Evolutionary conservation across 2,329 filamentous ascomycete genomes (phyloP), one percentile per base, ranked within the genome.

Genomic region (Colletotrichum cereale): DNA sequence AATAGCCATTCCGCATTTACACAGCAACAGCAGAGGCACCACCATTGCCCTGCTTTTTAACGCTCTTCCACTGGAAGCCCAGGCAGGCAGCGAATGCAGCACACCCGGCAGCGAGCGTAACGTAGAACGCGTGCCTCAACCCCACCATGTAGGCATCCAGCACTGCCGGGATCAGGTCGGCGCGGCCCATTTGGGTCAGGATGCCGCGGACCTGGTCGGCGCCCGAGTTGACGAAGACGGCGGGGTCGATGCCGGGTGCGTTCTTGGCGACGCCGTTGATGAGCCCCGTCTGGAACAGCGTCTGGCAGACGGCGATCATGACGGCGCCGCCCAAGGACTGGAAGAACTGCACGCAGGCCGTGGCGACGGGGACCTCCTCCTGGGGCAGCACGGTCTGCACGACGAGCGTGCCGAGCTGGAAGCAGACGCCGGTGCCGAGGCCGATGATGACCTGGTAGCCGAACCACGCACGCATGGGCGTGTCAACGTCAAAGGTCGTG

Each of bases 251-350:
- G n/a, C 80, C 79, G 2, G 85, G 82, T 18, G 84, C 81, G 71
- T 83, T 77, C 2, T 76, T 69, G n/a, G 77, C 73, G 4, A 94
- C 82, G 44, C 87, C 83, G 4, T 84, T 78, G 56, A 89, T 81
- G 24, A 93, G 82, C 0, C 86, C 88, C 76, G 92, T 92, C 73
- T 89, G 87, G 82, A 93, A 93, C 56, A 92, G 85, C 26, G 90
- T 89, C 78, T 93, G 89, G 0, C 88, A 88, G 12, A 92, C 88
- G 7, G 88, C 87, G 58, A 93, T 87, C 74, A 89, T 88, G 31
- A 93, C 80, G 2, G 91, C 89, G 4, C 91, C 91, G 50, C 91
- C 91, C 4, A 93, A 84, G 2, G 86, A 85, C 76, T 92, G 89
- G 81, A 89, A 90, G 80, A 93, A 92, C 44, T 86, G 84, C 1